Conservation (phyloP, 331 rosid genomes). For the Cydonia oblonga region DNA sequence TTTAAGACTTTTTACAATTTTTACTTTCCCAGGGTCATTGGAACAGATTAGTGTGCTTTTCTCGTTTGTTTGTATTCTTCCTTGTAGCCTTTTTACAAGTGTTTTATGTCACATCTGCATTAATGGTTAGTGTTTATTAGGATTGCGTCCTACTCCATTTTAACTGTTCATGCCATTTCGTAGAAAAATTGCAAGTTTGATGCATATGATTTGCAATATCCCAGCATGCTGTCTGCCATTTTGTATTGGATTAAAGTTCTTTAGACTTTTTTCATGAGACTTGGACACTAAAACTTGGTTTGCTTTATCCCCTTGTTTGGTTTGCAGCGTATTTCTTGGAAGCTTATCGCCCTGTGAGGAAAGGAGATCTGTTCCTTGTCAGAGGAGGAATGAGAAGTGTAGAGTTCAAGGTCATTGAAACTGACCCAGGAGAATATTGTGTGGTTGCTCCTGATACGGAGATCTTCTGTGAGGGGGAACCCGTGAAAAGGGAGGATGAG, state of each 20-base stretch:
- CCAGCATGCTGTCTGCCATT: background rate
- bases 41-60: background rate
- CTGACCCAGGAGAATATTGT: conserved; percentile 57
- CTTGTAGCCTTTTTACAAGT: background rate
- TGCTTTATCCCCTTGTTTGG: background rate
- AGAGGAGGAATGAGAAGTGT: conserved; percentile 68
- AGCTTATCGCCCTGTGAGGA: conserved; percentile 61
- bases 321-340: conserved; percentile 59
- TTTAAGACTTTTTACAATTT: background rate
- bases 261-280: background rate
- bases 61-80: background rate
- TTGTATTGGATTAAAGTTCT: background rate
- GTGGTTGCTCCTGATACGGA: conserved; percentile 68
- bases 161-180: background rate
- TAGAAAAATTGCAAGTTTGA: background rate
- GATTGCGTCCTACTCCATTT: background rate
- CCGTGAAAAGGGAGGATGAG: conserved; percentile 58
- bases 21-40: background rate
- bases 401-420: conserved; percentile 65
- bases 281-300: background rate
- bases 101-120: background rate
- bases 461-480: conserved; percentile 58
- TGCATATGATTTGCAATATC: background rate
- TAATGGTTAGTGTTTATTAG: background rate
- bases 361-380: conserved; percentile 60